Base-by-base conservation (phyloP, 768 basidiomycete species). In the Obba rivulosa region DNA sequence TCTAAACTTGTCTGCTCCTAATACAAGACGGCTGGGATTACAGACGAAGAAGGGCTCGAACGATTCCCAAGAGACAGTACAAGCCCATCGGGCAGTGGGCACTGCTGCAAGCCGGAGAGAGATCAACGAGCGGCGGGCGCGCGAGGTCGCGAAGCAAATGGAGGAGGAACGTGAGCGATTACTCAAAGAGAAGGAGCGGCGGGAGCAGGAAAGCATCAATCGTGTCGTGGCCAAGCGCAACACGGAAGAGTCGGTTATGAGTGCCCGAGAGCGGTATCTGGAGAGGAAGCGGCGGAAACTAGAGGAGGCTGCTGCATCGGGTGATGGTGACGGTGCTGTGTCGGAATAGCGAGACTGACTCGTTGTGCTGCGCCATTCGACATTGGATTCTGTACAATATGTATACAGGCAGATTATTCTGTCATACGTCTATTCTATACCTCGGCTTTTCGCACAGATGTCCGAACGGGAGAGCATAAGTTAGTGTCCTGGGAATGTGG, bases 1-100 rank as follows among this genome's bases (percentile, higher is more conserved):
- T 2, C 70, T 99, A 48, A 99, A 99, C 63, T 75, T 98, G 39
- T 82, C 89, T 28, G 79, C 87, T 51, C 81, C 86, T 34, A 87
- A 91, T 61, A 91, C 88, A 4, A 76, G 91, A 48, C 74, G 74
- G 44, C 70, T 87, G n/a, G 82, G 82, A 14, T 61, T 74, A 41
- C 72, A 73, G 52, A 47, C 43, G 17, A 56, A 23, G 54, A 56
- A 49, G 42, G n/a, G n/a, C n/a, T 20, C 36, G 3, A 63, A 64
- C 45, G 53, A 58, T n/a, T 57, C 54, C 22, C 50, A 60, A 24
- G 70, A 69, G 23, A 62, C 70, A 13, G 66, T 70, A 0, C 62
- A 79, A 46, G 61, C 67, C 3, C 85, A 92, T 61, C 79, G 81
- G n/a, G 91, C 92, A 2, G 90, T 83, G 10, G 94, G 94, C 3